Conservation (phyloP, 768 basidiomycete species). For the Trametes villosa region DNA sequence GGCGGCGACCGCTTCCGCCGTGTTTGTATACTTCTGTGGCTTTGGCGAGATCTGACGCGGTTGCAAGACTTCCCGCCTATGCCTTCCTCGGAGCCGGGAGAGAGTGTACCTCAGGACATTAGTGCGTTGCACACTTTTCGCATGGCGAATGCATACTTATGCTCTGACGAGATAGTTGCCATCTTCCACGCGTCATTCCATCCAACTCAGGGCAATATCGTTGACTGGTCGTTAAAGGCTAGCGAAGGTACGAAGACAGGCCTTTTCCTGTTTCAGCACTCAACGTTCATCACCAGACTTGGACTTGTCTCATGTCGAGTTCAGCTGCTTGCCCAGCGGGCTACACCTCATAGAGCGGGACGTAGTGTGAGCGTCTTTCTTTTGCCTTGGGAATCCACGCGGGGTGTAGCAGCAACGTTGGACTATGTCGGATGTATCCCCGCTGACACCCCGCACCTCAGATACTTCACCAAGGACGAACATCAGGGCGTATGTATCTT, state of each 20-base stretch:
- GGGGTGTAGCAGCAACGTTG: background rate
- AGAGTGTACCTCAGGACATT: slow-evolving; percentile 53
- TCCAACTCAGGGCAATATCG: slow-evolving; percentile 76
- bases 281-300: background rate
- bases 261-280: background rate
- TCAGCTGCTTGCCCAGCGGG: slow-evolving; percentile 81
- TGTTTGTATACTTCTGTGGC: background rate
- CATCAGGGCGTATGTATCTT: slow-evolving; percentile 79
- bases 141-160: background rate
- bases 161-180: slow-evolving; percentile 53
- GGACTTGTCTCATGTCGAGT: slow-evolving; percentile 73
- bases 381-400: background rate
- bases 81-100: slow-evolving; percentile 10
- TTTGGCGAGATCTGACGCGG: background rate
- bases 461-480: slow-evolving; percentile 73
- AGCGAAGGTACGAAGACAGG: slow-evolving; percentile 55
- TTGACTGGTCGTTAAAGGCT: slow-evolving; percentile 80
- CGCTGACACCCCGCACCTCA: too few relatives aligned
- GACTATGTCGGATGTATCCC: too few relatives aligned
- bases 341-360: slow-evolving; percentile 80
- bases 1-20: background rate
- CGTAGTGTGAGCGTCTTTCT: slow-evolving; percentile 60
- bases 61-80: background rate
- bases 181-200: slow-evolving; percentile 88
- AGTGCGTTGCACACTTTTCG: slow-evolving; percentile 40